phyloP scores from a whole-genome alignment of 2,329 filamentous ascomycete genomes.

The Arthrinium phaeospermum region DNA sequence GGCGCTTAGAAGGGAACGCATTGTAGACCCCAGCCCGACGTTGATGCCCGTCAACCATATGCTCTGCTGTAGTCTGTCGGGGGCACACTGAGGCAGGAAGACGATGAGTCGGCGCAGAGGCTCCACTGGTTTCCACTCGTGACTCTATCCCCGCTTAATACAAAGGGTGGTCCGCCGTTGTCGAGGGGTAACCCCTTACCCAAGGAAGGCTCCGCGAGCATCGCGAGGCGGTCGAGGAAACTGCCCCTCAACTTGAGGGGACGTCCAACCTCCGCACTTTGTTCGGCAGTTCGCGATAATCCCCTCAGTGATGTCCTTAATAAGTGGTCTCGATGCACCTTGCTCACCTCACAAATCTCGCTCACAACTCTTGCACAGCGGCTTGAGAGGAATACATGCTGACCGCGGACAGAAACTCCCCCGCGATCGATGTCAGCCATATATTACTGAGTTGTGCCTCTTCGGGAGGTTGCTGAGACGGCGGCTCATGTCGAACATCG shows the following conservation, averaged over 20 bases:
- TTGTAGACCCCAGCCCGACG: neutral
- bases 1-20: neutral
- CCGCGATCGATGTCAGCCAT: neutral
- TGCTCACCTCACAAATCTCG: too few species aligned
- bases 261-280: too few species aligned
- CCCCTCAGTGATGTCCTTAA: neutral
- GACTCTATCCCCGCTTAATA: neutral
- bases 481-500: neutral
- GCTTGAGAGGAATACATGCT: neutral
- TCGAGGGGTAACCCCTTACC: neutral
- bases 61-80: neutral
- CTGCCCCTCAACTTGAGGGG: neutral
- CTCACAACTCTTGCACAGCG: neutral
- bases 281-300: neutral
- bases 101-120: neutral
- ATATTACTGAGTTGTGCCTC: neutral
- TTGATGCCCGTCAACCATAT: neutral
- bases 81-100: neutral
- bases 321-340: neutral
- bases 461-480: neutral
- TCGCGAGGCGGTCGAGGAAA: neutral
- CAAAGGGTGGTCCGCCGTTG: neutral
- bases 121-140: neutral
- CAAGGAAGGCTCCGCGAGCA: neutral
- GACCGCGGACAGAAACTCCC: neutral